These are phyloP conservation scores for thale cress (Arabidopsis thaliana) DNA, from an alignment of 345 rosid genomes.

Conservation along the genomic window TAIR10.1 NC_003076.8:9009501-9010000, in stretches of 20 bases:
- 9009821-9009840: slow-evolving; percentile 39
- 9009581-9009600: slow-evolving; percentile 22
- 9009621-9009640: slow-evolving; percentile 30
- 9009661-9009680: not conserved
- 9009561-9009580: slow-evolving; percentile 33
- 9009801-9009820: slow-evolving; percentile 33
- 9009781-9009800: slow-evolving; percentile 31
- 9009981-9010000: slow-evolving; percentile 21
- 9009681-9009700: slow-evolving; percentile 1
- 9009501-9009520: not conserved
- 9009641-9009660: slow-evolving; percentile 5
- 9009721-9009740: slow-evolving; percentile 24
- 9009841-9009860: slow-evolving; percentile 19
- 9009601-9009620: slow-evolving; percentile 33
- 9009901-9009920: not conserved
- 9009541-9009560: slow-evolving; percentile 34
- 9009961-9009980: slow-evolving; percentile 6
- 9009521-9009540: slow-evolving; percentile 33
- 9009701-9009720: slow-evolving; percentile 38
- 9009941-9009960: slow-evolving; percentile 6
- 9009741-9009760: slow-evolving; percentile 4
- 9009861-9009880: slow-evolving; percentile 44
- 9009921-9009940: slow-evolving; percentile 1
- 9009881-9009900: slow-evolving; percentile 32
- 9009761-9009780: slow-evolving; percentile 5